Evolutionary conservation across 371 early-diverging fungal genomes (phyloP).

Genomic region (Thermomucor indicae-seudaticae): DNA sequence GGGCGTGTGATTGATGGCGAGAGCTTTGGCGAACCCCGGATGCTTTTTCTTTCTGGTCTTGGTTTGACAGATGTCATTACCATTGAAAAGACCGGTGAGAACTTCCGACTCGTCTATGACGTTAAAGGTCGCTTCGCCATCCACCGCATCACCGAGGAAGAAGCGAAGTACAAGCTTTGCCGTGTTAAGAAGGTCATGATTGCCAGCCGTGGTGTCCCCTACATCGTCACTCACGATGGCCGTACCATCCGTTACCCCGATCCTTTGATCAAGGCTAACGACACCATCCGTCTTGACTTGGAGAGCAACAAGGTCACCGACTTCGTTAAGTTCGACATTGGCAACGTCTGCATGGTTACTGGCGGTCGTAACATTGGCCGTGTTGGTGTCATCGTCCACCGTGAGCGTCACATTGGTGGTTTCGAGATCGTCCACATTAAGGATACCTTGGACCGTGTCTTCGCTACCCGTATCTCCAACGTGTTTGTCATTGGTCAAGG

Average conservation of each 20-base stretch:
- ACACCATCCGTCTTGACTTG: conserved; percentile 97
- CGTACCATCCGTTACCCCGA: conserved; percentile 99
- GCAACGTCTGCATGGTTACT: conserved; percentile 96
- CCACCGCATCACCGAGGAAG: conserved; percentile 98
- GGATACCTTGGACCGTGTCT: conserved; percentile 85
- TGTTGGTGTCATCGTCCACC: conserved; percentile 97
- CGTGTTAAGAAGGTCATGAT: conserved; percentile 96
- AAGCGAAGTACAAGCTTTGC: conserved; percentile 99
- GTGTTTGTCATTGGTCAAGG: conserved; percentile 88
- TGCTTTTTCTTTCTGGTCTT: background rate
- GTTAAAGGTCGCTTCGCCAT: conserved; percentile 99
- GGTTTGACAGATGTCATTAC: conserved; percentile 89
- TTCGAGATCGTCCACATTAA: conserved; percentile 95
- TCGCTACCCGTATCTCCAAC: conserved; percentile 91
- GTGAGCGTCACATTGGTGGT: conserved; percentile 97
- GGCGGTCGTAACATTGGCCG: conserved; percentile 99
- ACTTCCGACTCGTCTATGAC: conserved; percentile 99
- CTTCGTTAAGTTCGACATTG: conserved; percentile 94
- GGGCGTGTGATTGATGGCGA: background rate
- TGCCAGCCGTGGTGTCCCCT: conserved; percentile 95
- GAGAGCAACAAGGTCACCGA: conserved; percentile 93
- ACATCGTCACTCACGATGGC: conserved; percentile 98
- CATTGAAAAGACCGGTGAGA: conserved; percentile 98
- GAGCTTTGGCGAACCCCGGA: background rate
- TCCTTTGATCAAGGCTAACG: conserved; percentile 98